Percentiles rank a stretch among this genome's conserved stretches.
Evolutionary conservation across 495 filamentous ascomycete species (phyloP).

Genomic region (Penicillium antarcticum): DNA sequence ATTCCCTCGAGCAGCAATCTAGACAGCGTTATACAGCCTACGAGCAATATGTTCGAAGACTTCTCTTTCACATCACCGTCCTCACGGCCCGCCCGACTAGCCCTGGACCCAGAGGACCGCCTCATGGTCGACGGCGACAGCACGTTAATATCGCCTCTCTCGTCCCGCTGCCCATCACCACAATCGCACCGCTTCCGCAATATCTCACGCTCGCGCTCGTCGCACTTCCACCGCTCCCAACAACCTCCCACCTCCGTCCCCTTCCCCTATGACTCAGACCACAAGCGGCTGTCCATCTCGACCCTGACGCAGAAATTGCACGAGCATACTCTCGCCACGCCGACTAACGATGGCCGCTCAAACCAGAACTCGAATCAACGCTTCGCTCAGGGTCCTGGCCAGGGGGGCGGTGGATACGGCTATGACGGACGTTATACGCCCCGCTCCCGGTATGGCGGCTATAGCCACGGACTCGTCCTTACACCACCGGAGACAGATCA

Average conservation of each 20-base stretch:
- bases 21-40: neutral
- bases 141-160: conserved; percentile 40
- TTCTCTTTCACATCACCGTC: conserved; percentile 46
- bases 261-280: conserved; percentile 28
- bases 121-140: conserved; percentile 40
- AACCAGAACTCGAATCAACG: no score
- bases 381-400: no score
- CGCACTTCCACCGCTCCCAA: conserved; percentile 34
- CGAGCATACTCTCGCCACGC: conserved; percentile 36
- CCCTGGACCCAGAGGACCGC: conserved; percentile 38
- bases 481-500: conserved; percentile 45
- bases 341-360: conserved; percentile 1
- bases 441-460: no score
- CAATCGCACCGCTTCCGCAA: conserved; percentile 35
- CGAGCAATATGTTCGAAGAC: conserved; percentile 42
- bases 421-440: neutral
- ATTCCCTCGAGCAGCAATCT: neutral
- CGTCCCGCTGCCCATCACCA: conserved; percentile 47
- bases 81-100: conserved; percentile 29
- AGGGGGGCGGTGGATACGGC: no score
- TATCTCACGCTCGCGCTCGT: conserved; percentile 32
- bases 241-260: conserved; percentile 45
- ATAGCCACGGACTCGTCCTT: conserved; percentile 16
- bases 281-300: conserved; percentile 41
- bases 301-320: conserved; percentile 45